A percentile compares a stretch with the other conserved stretches of the same genome.
Evolutionary conservation across 345 rosid species (phyloP).

Genomic region (Pistacia atlantica): DNA sequence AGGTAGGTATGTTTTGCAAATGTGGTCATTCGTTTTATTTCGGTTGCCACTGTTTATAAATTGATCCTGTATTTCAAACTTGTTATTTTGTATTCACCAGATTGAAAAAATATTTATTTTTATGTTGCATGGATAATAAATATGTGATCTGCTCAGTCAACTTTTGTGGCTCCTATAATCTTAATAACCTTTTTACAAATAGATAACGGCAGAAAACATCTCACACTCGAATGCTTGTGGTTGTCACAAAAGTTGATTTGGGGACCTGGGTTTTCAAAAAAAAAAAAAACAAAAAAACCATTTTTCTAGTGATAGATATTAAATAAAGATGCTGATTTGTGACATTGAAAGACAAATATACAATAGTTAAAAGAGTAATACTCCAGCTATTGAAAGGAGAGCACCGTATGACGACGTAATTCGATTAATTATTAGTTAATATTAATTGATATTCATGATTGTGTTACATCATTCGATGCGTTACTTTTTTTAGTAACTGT

Average conservation of each 20-base stretch:
- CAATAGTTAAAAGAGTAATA: too few relatives aligned
- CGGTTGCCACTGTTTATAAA: slow-evolving; percentile 22
- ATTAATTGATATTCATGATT: too few relatives aligned
- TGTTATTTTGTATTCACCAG: slow-evolving; percentile 11
- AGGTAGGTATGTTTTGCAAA: background rate
- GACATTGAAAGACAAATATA: too few relatives aligned
- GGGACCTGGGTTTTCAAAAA: background rate
- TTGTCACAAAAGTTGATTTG: too few relatives aligned
- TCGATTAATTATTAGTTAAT: too few relatives aligned
- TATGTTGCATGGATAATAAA: slow-evolving; percentile 9
- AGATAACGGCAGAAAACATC: background rate
- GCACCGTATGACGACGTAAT: too few relatives aligned
- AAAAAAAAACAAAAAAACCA: background rate
- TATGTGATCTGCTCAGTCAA: background rate
- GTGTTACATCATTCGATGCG: too few relatives aligned
- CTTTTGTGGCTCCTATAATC: background rate
- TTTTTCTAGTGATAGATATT: background rate
- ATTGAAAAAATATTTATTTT: background rate
- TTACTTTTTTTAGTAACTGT: too few relatives aligned
- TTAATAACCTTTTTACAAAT: background rate
- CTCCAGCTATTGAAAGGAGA: too few relatives aligned
- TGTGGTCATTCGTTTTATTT: slow-evolving; percentile 20
- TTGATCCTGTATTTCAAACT: slow-evolving; percentile 23
- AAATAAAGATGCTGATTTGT: too few relatives aligned
- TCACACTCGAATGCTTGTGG: background rate